phyloP scores from a whole-genome alignment of 2,329 filamentous ascomycete genomes.

The Dothideomycetes sp. region DNA sequence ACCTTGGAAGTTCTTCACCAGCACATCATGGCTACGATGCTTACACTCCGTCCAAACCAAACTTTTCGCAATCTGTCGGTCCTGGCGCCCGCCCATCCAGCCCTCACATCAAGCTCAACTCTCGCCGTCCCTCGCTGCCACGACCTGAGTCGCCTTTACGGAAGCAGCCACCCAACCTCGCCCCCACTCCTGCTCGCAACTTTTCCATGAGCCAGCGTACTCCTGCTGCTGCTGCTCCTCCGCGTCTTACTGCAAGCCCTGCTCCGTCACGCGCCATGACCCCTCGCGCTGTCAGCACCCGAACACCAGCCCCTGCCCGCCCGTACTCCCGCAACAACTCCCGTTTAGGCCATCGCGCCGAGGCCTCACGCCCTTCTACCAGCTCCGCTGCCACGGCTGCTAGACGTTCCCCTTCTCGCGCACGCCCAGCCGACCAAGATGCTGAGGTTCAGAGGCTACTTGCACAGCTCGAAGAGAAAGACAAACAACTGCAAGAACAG shows the following conservation, averaged over 20 bases:
- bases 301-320: slow-evolving; percentile 32
- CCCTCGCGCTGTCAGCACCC: slow-evolving; percentile 40
- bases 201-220: slow-evolving; percentile 43
- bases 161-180: slow-evolving; percentile 49
- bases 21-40: slow-evolving; percentile 38
- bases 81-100: slow-evolving; percentile 59
- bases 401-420: slow-evolving; percentile 28
- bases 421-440: slow-evolving; percentile 35
- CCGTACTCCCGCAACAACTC: slow-evolving; percentile 41
- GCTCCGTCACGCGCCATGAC: slow-evolving; percentile 41
- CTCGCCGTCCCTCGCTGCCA: slow-evolving; percentile 63
- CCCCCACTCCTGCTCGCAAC: slow-evolving; percentile 48
- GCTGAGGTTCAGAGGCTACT: slow-evolving; percentile 67
- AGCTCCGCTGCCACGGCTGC: slow-evolving; percentile 37
- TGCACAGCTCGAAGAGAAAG: slow-evolving; percentile 69
- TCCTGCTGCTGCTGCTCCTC: slow-evolving; percentile 39
- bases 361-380: slow-evolving; percentile 38
- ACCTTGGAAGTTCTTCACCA: slow-evolving; percentile 58
- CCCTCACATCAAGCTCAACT: slow-evolving; percentile 58
- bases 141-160: slow-evolving; percentile 80
- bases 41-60: slow-evolving; percentile 55
- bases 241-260: slow-evolving; percentile 53
- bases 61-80: slow-evolving; percentile 83
- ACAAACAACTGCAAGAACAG: slow-evolving; percentile 83
- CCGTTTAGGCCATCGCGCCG: slow-evolving; percentile 34